phyloP scores from a whole-genome alignment of 805 yeast species.

The Zygosaccharomyces siamensis region DNA sequence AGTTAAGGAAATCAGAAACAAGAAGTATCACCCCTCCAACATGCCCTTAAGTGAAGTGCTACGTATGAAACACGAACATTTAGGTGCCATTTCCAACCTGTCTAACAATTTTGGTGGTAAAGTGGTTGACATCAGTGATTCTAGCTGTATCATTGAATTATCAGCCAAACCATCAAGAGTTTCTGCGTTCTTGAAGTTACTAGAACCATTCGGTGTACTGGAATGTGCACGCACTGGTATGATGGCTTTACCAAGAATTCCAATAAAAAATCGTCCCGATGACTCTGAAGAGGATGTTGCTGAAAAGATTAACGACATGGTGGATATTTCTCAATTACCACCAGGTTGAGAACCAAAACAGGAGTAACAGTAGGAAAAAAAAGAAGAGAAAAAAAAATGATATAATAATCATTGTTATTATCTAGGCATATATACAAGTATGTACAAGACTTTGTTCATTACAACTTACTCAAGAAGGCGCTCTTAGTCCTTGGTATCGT shows the following conservation, averaged over 20 bases:
- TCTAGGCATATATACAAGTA: conserved; percentile 7
- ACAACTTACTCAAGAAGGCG: conserved; percentile 39
- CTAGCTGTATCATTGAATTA: conserved; percentile 91
- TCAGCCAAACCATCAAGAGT: conserved; percentile 91
- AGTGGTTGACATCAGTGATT: conserved; percentile 84
- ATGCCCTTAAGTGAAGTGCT: conserved; percentile 86
- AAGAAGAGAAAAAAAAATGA: neutral
- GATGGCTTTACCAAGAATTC: conserved; percentile 98
- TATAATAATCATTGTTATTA: neutral
- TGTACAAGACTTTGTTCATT: conserved; percentile 3
- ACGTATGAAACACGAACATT: conserved; percentile 87
- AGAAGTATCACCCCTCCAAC: conserved; percentile 80
- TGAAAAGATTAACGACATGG: conserved; percentile 51
- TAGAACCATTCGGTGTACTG: conserved; percentile 93
- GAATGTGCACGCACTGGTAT: conserved; percentile 97
- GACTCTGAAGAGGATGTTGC: conserved; percentile 52
- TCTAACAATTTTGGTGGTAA: conserved; percentile 88
- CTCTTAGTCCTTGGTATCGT: conserved; percentile 50
- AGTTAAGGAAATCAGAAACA: conserved; percentile 28
- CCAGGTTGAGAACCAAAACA: conserved; percentile 59
- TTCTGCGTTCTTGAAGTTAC: conserved; percentile 76
- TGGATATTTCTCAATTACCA: conserved; percentile 86
- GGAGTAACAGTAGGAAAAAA: neutral
- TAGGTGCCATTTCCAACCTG: conserved; percentile 75
- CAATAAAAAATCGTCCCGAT: conserved; percentile 53